phyloP scores from a whole-genome alignment of 2,329 filamentous ascomycete genomes.

The Talaromyces funiculosus region DNA sequence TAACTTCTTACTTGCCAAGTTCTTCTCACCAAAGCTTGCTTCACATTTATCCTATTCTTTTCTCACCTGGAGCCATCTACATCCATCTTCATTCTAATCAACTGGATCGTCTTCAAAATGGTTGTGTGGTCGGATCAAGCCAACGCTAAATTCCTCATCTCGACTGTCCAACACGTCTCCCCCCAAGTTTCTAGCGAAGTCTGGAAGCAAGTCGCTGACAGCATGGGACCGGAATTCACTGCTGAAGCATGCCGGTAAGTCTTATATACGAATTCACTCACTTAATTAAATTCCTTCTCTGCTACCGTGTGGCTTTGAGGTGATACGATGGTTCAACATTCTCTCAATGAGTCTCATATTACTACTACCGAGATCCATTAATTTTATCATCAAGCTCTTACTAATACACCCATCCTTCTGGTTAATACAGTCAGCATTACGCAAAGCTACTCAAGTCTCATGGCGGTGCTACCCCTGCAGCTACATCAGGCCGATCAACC shows the following conservation, averaged over 20 bases:
- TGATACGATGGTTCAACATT: background rate
- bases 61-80: background rate
- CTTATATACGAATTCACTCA: too few relatives aligned
- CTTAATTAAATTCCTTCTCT: background rate
- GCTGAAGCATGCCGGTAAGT: constrained; percentile 4
- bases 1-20: background rate
- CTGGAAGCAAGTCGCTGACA: background rate
- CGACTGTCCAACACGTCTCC: background rate
- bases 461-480: background rate
- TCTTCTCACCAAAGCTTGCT: background rate
- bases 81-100: background rate
- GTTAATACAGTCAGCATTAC: background rate
- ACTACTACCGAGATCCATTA: too few relatives aligned
- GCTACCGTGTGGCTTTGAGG: background rate
- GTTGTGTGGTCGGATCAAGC: background rate
- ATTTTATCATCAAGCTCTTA: too few relatives aligned
- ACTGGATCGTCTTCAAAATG: too few relatives aligned
- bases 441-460: background rate
- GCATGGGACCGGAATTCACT: background rate
- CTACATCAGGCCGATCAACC: background rate
- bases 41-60: background rate
- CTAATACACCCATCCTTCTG: background rate
- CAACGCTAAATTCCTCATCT: background rate
- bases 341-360: background rate
- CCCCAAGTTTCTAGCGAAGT: background rate